Conservation (phyloP, 352 stramenopile genomes). For the Pythium volutum region DNA sequence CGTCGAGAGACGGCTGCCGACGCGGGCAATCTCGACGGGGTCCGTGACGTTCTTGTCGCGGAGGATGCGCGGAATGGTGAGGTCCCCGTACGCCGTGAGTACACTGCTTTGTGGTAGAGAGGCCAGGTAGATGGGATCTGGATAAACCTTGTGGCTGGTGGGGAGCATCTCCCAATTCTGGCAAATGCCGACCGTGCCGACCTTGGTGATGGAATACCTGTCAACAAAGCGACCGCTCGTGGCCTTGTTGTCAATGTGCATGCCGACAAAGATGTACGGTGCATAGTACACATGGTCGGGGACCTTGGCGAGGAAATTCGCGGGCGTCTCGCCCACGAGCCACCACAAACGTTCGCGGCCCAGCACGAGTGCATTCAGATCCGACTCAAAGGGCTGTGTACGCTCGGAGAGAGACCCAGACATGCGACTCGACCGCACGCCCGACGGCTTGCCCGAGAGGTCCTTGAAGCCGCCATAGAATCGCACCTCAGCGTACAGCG, state of each 20-base stretch:
- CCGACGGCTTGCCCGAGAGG: conserved; percentile 20
- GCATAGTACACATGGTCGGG: neutral
- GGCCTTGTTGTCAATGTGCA: conserved; percentile 12
- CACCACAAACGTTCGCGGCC: conserved; percentile 21
- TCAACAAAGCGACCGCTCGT: conserved; percentile 10
- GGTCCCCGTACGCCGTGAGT: neutral
- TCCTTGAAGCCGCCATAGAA: conserved; percentile 23
- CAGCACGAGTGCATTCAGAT: conserved; percentile 20
- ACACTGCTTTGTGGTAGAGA: neutral
- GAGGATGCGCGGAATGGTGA: neutral
- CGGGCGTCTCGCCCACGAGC: neutral
- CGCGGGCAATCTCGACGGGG: neutral
- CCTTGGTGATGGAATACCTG: conserved; percentile 2
- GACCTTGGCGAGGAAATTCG: conserved; percentile 9
- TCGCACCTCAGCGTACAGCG: conserved; percentile 13
- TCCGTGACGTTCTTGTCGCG: neutral
- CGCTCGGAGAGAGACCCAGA: conserved; percentile 17
- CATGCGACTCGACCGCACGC: conserved; percentile 20
- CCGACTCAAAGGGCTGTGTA: conserved; percentile 12
- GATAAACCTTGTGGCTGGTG: conserved; percentile 6
- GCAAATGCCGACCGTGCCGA: conserved; percentile 8
- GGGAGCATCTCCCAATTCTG: conserved; percentile 20
- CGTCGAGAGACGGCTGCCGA: conserved; percentile 9
- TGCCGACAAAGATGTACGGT: conserved; percentile 14
- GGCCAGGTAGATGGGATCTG: conserved; percentile 5